Conservation (phyloP, 1,139 yeast species). For the Kodamaea anthophila region DNA sequence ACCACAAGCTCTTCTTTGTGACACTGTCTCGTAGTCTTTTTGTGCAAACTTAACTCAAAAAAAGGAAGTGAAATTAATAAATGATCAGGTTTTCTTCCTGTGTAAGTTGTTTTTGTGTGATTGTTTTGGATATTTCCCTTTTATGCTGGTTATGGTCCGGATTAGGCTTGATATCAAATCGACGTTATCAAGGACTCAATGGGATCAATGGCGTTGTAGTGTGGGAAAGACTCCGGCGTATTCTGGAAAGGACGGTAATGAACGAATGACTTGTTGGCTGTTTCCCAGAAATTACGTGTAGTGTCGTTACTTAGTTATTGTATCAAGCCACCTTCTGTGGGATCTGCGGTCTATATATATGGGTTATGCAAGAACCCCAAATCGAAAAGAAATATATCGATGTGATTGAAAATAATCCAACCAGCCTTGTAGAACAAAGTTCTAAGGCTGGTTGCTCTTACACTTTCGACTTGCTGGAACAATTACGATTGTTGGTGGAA, state of each 20-base stretch:
- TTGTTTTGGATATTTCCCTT: slow-evolving; percentile 5
- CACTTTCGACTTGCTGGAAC: too few relatives aligned
- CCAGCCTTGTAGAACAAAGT: slow-evolving; percentile 4
- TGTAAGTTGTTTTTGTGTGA: slow-evolving; percentile 6
- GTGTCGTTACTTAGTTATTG: too few relatives aligned
- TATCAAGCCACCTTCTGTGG: too few relatives aligned
- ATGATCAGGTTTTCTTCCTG: slow-evolving; percentile 7
- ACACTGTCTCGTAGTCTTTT: slow-evolving; percentile 1
- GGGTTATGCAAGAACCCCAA: not conserved
- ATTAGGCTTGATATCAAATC: too few relatives aligned
- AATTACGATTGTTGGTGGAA: too few relatives aligned
- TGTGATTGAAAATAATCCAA: slow-evolving; percentile 3
- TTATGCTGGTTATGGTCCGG: slow-evolving; percentile 8
- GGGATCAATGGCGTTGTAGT: too few relatives aligned
- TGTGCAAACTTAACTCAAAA: slow-evolving; percentile 2
- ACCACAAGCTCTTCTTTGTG: slow-evolving; percentile 2
- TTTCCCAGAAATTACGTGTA: too few relatives aligned
- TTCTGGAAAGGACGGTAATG: too few relatives aligned
- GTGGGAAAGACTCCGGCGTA: too few relatives aligned
- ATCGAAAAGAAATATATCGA: slow-evolving; percentile 1
- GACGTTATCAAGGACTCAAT: too few relatives aligned
- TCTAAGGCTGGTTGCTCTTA: slow-evolving; percentile 2
- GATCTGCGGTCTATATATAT: slow-evolving; percentile 1
- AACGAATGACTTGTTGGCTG: too few relatives aligned
- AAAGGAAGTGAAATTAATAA: slow-evolving; percentile 5